Evolutionary conservation across 1,284 basidiomycete species (phyloP), one percentile per base, ranked within the genome.

Genomic region (Ustilago shanxiensis): DNA sequence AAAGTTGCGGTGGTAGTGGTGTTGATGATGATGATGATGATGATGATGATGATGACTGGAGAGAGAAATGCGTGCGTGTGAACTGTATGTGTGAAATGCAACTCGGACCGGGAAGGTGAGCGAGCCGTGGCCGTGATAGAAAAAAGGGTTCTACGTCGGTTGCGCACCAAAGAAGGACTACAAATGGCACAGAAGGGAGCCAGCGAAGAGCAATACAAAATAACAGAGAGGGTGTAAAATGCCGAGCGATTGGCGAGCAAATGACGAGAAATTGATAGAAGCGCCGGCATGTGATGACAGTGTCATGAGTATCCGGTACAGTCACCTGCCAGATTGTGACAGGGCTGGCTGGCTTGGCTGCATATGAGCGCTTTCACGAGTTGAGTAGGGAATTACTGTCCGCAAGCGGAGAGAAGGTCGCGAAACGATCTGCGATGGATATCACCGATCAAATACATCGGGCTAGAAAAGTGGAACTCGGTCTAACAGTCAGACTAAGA

Each of bases 31-130:
- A 47, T 22, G n/a, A 20, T 20, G 24, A 22, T 24, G 5, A 13
- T 24, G 47, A 14, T 24, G 24, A 49, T 14, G 13, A n/a, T 28
- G 47, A 49, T 28, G 47, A 49, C 5, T 6, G 5, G 31, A 33
- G 31, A 49, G 3, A 6, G 2, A 2, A 45, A 49, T n/a, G 26
- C 3, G 26, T 28, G 14, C 33, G 33, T 20, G 50, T 52, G 24
- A n/a, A n/a, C n/a, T 16, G 22, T 26, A 3, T 6, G 10, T 49
- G 47, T 49, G 26, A 49, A 49, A 49, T 49, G 47, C n/a, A 18
- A 28, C 24, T 54, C 52, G 52, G 52, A 54, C 52, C 52, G 52
- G 52, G 26, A 39, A 54, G 20, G 29, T 31, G 50, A 52, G 16
- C 29, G 50, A 52, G 31, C 28, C 16, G 50, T 44, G 41, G n/a